phyloP scores from a whole-genome alignment of 2,329 filamentous ascomycete species.

The Colletotrichum sp. region DNA sequence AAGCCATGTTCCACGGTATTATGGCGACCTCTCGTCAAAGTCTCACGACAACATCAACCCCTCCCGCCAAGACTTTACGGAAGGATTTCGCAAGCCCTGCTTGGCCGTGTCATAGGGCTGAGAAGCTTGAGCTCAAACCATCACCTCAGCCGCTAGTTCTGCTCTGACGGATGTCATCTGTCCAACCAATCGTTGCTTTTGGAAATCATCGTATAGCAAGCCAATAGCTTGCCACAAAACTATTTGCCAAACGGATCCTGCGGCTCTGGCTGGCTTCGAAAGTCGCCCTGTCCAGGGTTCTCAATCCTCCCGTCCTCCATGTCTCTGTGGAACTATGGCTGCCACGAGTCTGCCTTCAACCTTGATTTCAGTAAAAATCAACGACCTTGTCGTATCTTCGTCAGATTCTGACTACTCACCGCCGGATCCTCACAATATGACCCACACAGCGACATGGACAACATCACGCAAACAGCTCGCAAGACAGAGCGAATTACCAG shows the following conservation, averaged over 20 bases:
- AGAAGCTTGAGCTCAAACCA: neutral
- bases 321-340: neutral
- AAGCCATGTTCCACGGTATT: neutral
- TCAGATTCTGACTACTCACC: neutral
- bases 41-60: neutral
- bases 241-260: neutral
- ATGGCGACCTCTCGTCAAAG: neutral
- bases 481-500: neutral
- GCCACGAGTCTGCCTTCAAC: neutral
- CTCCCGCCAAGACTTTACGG: neutral
- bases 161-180: neutral
- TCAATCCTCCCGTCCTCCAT: neutral
- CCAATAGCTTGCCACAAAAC: neutral
- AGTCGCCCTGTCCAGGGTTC: neutral
- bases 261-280: neutral
- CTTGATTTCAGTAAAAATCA: neutral
- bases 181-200: neutral
- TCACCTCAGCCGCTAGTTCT: neutral
- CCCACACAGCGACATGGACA: neutral
- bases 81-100: neutral
- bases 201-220: slow-evolving; percentile 4
- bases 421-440: neutral
- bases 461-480: neutral
- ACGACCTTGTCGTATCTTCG: neutral
- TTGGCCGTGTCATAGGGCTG: slow-evolving; percentile 11